These are phyloP conservation scores for Halenospora varia DNA, from an alignment of 495 filamentous ascomycete genomes.

Conservation along the genomic window DNA sequence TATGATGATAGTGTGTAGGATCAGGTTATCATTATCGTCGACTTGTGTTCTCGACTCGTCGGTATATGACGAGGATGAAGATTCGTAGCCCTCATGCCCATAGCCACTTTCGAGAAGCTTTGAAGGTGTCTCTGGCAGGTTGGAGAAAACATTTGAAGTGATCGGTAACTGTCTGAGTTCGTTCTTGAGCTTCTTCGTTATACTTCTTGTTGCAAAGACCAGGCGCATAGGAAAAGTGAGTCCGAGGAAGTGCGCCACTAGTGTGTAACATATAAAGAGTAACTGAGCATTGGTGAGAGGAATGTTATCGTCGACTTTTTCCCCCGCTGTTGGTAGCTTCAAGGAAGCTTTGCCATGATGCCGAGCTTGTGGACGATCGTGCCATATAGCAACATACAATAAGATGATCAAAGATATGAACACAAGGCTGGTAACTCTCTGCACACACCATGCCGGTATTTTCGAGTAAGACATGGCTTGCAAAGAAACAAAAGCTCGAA, in stretches of 20 bases:
- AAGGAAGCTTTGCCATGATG: not conserved
- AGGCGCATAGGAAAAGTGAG: constrained; percentile 50
- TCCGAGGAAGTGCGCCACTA: constrained; percentile 48
- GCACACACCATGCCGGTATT: constrained; percentile 5
- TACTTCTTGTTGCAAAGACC: constrained; percentile 46
- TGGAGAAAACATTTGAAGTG: constrained; percentile 29
- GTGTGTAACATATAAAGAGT: constrained; percentile 46
- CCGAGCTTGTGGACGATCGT: not conserved
- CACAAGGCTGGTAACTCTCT: constrained; percentile 7
- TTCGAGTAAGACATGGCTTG: constrained; percentile 2
- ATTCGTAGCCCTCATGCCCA: not conserved
- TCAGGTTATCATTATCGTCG: not conserved
- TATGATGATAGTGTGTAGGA: constrained; percentile 61
- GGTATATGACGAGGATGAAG: not conserved
- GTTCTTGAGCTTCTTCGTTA: constrained; percentile 38
- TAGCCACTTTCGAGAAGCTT: not conserved
- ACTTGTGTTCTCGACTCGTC: not conserved
- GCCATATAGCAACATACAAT: constrained; percentile 7
- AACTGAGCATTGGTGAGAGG: constrained; percentile 11
- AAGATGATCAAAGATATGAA: constrained; percentile 1
- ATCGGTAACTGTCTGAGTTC: constrained; percentile 32
- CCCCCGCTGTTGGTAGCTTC: not conserved
- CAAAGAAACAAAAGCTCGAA: too few species aligned
- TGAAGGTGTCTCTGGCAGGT: constrained; percentile 21
- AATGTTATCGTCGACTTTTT: not conserved